phyloP scores from a whole-genome alignment of 768 basidiomycete genomes.

The Lactarius trivialis region DNA sequence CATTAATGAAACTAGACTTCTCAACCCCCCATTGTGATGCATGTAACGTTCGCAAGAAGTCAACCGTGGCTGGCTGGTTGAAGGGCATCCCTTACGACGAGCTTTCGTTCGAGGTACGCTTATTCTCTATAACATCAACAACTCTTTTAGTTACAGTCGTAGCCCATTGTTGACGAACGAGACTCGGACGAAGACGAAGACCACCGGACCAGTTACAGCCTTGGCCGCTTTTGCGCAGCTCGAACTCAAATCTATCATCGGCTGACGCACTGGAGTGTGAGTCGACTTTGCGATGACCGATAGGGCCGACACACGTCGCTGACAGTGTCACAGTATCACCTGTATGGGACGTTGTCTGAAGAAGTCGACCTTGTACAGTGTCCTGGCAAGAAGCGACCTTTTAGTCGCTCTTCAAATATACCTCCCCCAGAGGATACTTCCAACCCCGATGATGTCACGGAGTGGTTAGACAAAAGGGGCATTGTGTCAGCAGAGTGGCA shows the following conservation, averaged over 20 bases:
- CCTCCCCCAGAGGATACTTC: slow-evolving; percentile 58
- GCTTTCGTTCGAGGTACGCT: slow-evolving; percentile 57
- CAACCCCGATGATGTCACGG: slow-evolving; percentile 74
- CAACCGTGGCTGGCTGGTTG: slow-evolving; percentile 55
- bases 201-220: slow-evolving; percentile 37
- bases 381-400: slow-evolving; percentile 35
- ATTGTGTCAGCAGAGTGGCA: slow-evolving; percentile 66
- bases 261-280: slow-evolving; percentile 81
- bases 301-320: neutral
- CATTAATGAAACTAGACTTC: slow-evolving; percentile 46
- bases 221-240: slow-evolving; percentile 76
- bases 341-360: slow-evolving; percentile 51
- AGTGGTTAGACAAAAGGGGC: slow-evolving; percentile 69
- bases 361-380: slow-evolving; percentile 53
- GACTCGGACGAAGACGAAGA: slow-evolving; percentile 24
- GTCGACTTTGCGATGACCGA: slow-evolving; percentile 19
- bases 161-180: slow-evolving; percentile 15
- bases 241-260: slow-evolving; percentile 63
- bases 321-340: slow-evolving; percentile 41
- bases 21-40: slow-evolving; percentile 69
- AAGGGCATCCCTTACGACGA: slow-evolving; percentile 64
- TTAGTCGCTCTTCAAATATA: slow-evolving; percentile 48
- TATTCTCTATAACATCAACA: neutral
- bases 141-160: neutral
- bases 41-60: slow-evolving; percentile 67